Conservation (phyloP, 2,329 filamentous ascomycete species). For the Ophiostoma piceae region DNA sequence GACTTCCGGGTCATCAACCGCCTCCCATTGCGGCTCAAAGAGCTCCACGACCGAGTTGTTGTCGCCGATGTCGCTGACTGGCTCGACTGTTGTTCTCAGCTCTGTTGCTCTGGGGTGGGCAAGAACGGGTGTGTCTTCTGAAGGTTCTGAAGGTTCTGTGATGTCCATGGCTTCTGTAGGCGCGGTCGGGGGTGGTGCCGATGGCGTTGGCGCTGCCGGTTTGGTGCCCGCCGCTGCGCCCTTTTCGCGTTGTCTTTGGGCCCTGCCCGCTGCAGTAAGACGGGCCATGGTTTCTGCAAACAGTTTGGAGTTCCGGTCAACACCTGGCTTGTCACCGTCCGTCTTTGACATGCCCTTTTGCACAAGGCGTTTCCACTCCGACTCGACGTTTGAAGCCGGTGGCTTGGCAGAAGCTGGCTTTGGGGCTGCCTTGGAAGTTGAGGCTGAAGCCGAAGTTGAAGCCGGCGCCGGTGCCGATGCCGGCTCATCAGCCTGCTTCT, state of each 20-base stretch:
- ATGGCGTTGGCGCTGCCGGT: background rate
- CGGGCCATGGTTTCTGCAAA: slow-evolving; percentile 27
- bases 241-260: slow-evolving; percentile 20
- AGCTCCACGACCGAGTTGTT: slow-evolving; percentile 9
- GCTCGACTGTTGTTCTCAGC: slow-evolving; percentile 16
- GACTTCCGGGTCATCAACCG: slow-evolving; percentile 26
- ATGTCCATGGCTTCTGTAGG: background rate
- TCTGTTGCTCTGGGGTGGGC: slow-evolving; percentile 3
- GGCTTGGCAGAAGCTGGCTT: slow-evolving; percentile 4
- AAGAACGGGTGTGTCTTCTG: background rate
- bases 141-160: background rate
- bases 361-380: slow-evolving; percentile 25
- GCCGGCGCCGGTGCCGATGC: background rate
- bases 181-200: background rate
- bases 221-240: background rate
- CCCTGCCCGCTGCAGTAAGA: slow-evolving; percentile 23
- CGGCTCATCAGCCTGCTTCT: slow-evolving; percentile 33
- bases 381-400: slow-evolving; percentile 13
- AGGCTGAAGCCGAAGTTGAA: background rate
- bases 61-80: slow-evolving; percentile 6
- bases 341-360: slow-evolving; percentile 12
- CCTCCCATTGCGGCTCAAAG: slow-evolving; percentile 28
- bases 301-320: slow-evolving; percentile 19
- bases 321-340: slow-evolving; percentile 5
- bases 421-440: background rate